Percentiles rank a stretch among this genome's conserved stretches.
Conservation (phyloP, 257 asterid species). For the Solanum sitiens region DNA sequence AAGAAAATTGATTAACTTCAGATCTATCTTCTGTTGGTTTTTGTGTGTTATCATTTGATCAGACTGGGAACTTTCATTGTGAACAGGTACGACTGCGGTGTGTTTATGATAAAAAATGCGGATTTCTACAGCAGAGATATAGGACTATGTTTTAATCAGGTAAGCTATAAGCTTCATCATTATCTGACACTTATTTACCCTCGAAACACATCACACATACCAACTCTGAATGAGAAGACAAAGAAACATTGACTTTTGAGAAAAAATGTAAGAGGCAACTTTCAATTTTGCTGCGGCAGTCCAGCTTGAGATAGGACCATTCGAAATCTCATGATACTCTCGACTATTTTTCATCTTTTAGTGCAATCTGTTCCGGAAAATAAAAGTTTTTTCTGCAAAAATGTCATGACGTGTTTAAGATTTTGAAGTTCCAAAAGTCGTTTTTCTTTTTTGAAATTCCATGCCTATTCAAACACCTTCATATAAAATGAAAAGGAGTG, state of each 20-base stretch:
- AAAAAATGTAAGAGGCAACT: background rate
- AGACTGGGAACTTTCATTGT: background rate
- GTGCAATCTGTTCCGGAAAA: background rate
- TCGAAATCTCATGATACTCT: background rate
- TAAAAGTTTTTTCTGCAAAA: background rate
- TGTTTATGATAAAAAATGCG: slow-evolving; percentile 88
- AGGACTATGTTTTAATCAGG: slow-evolving; percentile 83
- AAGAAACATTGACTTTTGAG: background rate
- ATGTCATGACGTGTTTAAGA: background rate
- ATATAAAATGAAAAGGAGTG: background rate
- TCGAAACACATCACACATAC: background rate
- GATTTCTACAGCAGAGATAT: slow-evolving; percentile 81
- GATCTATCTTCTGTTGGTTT: background rate
- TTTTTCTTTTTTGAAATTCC: background rate
- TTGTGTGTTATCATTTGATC: background rate
- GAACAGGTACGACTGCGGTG: slow-evolving; percentile 80
- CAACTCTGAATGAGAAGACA: background rate
- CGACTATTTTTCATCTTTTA: background rate
- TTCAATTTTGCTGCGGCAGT: background rate
- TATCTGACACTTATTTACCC: background rate
- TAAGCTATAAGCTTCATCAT: slow-evolving; percentile 7
- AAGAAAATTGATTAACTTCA: background rate
- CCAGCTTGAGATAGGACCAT: background rate
- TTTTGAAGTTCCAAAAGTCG: background rate
- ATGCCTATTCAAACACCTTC: background rate